These are phyloP conservation scores for Cyberlindnera sargentensis DNA, from an alignment of 805 yeast genomes.

Conservation along the genomic window DNA sequence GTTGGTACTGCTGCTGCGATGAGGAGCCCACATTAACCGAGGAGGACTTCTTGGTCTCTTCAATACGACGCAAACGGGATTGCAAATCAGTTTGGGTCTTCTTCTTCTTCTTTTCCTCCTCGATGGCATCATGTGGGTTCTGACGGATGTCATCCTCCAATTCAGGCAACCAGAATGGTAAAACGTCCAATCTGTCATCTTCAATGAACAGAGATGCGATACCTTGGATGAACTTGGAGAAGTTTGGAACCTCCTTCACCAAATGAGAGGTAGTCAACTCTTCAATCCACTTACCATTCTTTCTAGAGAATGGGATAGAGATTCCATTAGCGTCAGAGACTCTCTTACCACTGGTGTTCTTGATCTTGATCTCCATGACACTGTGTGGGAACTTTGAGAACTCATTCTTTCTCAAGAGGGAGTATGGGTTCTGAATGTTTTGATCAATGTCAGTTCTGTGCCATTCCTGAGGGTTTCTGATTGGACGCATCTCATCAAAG, in stretches of 20 bases:
- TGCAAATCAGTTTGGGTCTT: slow-evolving; percentile 34
- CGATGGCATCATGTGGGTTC: slow-evolving; percentile 76
- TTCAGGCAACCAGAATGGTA: slow-evolving; percentile 95
- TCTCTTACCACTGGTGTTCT: slow-evolving; percentile 34
- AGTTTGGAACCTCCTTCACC: slow-evolving; percentile 90
- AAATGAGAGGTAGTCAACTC: slow-evolving; percentile 78
- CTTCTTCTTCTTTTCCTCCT: slow-evolving; percentile 47
- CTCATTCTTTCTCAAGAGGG: slow-evolving; percentile 80
- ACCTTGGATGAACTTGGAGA: slow-evolving; percentile 91
- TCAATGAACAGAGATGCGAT: slow-evolving; percentile 82
- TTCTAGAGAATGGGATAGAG: slow-evolving; percentile 38
- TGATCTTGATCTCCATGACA: slow-evolving; percentile 79
- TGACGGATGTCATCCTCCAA: slow-evolving; percentile 70
- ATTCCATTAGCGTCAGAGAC: slow-evolving; percentile 26
- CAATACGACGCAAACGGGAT: slow-evolving; percentile 28
- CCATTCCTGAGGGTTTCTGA: slow-evolving; percentile 85
- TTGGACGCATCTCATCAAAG: slow-evolving; percentile 77
- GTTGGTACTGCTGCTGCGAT: background rate
- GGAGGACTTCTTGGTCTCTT: background rate
- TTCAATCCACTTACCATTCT: slow-evolving; percentile 68
- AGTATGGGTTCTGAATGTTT: slow-evolving; percentile 57
- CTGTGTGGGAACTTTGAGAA: slow-evolving; percentile 75
- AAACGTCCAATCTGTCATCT: slow-evolving; percentile 79
- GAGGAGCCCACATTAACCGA: background rate
- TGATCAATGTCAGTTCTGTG: slow-evolving; percentile 90